A percentile compares a stretch with the other conserved stretches of the same genome.
Evolutionary conservation across 164 flowering plant genomes (phyloP).

Genomic region (Tetrastigma voinierianum): DNA sequence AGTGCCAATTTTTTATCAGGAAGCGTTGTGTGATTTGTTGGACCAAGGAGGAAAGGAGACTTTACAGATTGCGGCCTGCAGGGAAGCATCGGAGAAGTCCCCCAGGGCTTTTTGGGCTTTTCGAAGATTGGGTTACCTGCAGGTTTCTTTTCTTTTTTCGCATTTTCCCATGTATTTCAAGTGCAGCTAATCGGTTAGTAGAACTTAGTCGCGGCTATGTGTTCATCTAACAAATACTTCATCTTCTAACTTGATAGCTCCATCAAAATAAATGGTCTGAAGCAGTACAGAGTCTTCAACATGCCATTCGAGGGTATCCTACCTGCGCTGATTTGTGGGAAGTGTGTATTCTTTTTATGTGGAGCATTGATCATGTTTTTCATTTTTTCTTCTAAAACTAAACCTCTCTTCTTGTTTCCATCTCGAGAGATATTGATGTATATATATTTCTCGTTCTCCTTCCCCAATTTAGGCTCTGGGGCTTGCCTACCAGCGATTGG

Average conservation of each 20-base stretch:
- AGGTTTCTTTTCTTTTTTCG: conserved; percentile 31
- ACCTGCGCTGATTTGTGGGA: conserved; percentile 86
- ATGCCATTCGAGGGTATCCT: conserved; percentile 91
- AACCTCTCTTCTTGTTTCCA: not conserved
- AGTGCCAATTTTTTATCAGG: conserved; percentile 32
- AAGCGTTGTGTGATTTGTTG: conserved; percentile 77
- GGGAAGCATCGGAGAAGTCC: conserved; percentile 70
- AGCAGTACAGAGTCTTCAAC: conserved; percentile 87
- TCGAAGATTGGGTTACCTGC: conserved; percentile 74
- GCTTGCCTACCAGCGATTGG: conserved; percentile 86
- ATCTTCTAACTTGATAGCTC: conserved; percentile 23
- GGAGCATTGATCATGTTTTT: not conserved
- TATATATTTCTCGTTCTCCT: not conserved
- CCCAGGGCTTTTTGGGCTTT: conserved; percentile 97
- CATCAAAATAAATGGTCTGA: conserved; percentile 79
- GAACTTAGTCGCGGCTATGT: not conserved
- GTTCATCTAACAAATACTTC: not conserved
- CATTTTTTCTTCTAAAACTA: no score
- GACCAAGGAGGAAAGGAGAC: conserved; percentile 68
- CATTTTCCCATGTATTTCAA: not conserved
- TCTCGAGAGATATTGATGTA: not conserved
- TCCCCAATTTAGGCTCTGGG: conserved; percentile 67
- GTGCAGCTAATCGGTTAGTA: not conserved
- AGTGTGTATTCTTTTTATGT: conserved; percentile 33
- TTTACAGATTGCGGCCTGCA: conserved; percentile 65